Conservation (phyloP, 768 basidiomycete species). For the Suillus variegatus region DNA sequence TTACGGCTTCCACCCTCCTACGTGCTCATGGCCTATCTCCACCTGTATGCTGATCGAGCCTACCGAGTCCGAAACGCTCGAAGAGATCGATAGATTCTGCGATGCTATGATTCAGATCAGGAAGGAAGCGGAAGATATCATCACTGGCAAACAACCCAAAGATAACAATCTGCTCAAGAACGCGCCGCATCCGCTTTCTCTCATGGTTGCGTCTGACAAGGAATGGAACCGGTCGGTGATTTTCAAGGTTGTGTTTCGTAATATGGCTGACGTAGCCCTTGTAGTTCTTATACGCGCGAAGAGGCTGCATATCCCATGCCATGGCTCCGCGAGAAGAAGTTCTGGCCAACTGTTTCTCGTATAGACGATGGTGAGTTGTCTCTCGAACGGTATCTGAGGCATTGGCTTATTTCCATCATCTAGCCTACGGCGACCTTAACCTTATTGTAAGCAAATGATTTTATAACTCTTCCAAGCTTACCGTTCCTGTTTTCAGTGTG, state of each 20-base stretch:
- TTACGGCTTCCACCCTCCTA: slow-evolving; percentile 95
- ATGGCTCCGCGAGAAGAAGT: slow-evolving; percentile 85
- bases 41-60: slow-evolving; percentile 99
- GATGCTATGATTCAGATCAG: slow-evolving; percentile 98
- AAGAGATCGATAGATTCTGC: slow-evolving; percentile 96
- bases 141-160: slow-evolving; percentile 82
- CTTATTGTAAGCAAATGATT: slow-evolving; percentile 62
- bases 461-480: slow-evolving; percentile 3
- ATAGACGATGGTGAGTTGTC: slow-evolving; percentile 83
- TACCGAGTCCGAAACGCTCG: slow-evolving; percentile 92
- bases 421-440: slow-evolving; percentile 92
- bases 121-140: slow-evolving; percentile 85
- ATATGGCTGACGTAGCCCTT: slow-evolving; percentile 9
- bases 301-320: slow-evolving; percentile 89
- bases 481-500: slow-evolving; percentile 53
- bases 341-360: slow-evolving; percentile 93
- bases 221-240: slow-evolving; percentile 81
- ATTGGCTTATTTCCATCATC: background rate
- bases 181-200: slow-evolving; percentile 86
- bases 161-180: slow-evolving; percentile 93
- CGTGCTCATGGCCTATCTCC: slow-evolving; percentile 97
- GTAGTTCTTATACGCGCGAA: slow-evolving; percentile 86
- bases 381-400: background rate
- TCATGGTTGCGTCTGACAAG: slow-evolving; percentile 67
- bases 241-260: background rate